Percentiles rank a stretch among this genome's conserved stretches.
These are phyloP conservation scores for Diddensiella santjacobensis DNA, from an alignment of 805 yeast species.

Conservation along the genomic window DNA sequence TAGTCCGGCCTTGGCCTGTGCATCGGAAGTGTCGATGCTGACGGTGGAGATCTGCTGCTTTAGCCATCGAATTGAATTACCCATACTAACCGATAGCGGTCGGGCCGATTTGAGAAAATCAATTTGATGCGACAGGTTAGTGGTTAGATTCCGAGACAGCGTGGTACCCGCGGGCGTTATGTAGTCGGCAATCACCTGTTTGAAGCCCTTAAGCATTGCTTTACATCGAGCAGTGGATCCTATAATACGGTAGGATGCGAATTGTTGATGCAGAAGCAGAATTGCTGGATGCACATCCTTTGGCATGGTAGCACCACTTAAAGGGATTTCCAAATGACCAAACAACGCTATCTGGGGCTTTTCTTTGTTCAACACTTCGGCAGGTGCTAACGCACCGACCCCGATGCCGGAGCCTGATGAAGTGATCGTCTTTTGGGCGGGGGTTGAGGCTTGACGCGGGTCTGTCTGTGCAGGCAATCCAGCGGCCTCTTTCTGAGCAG, in stretches of 20 bases:
- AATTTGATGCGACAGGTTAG: constrained; percentile 85
- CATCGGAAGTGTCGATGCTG: constrained; percentile 66
- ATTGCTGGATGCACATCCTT: constrained; percentile 85
- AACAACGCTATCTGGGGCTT: constrained; percentile 4
- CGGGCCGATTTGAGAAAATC: constrained; percentile 88
- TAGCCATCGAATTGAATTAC: constrained; percentile 95
- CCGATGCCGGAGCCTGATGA: constrained; percentile 17
- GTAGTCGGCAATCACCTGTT: constrained; percentile 73
- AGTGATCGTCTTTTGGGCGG: not conserved
- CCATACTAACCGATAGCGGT: constrained; percentile 92
- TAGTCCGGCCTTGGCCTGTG: constrained; percentile 60
- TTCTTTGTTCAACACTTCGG: too few species aligned
- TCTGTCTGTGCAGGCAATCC: constrained; percentile 40
- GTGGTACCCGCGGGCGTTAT: constrained; percentile 82
- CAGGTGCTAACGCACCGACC: constrained; percentile 32
- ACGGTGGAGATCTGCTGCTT: constrained; percentile 87
- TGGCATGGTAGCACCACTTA: constrained; percentile 39
- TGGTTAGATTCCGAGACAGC: constrained; percentile 80
- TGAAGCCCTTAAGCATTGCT: constrained; percentile 82
- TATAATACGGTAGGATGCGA: constrained; percentile 78
- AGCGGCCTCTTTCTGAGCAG: constrained; percentile 73
- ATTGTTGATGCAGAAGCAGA: constrained; percentile 69
- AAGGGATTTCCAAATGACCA: constrained; percentile 9
- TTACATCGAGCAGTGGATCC: constrained; percentile 86
- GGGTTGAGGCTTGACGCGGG: constrained; percentile 13